phyloP scores from a whole-genome alignment of 805 yeast genomes.

The Scheffersomyces stipitis region DNA sequence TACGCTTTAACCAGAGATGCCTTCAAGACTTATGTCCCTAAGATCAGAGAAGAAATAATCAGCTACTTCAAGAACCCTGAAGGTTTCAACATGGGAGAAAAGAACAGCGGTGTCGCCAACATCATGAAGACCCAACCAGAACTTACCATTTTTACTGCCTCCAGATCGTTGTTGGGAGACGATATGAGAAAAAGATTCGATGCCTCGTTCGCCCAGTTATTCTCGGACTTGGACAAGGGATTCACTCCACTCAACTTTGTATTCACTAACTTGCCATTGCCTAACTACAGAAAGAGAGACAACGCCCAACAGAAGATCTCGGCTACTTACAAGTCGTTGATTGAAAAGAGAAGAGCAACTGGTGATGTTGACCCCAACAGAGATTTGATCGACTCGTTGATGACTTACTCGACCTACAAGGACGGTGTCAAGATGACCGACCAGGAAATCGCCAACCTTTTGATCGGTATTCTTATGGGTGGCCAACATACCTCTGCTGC shows the following conservation, averaged over 20 bases:
- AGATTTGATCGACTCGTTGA: slow-evolving; percentile 85
- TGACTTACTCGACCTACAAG: slow-evolving; percentile 81
- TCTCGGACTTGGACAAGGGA: slow-evolving; percentile 92
- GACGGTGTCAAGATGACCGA: slow-evolving; percentile 96
- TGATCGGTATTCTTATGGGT: slow-evolving; percentile 97
- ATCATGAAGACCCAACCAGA: slow-evolving; percentile 90
- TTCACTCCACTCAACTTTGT: slow-evolving; percentile 95
- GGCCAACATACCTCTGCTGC: slow-evolving; percentile 98
- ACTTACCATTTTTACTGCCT: slow-evolving; percentile 94
- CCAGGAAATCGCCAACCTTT: slow-evolving; percentile 86
- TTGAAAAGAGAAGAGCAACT: slow-evolving; percentile 66
- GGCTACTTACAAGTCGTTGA: slow-evolving; percentile 75
- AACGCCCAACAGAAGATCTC: slow-evolving; percentile 82
- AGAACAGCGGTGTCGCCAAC: slow-evolving; percentile 50
- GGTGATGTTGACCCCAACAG: slow-evolving; percentile 76
- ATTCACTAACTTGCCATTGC: slow-evolving; percentile 90
- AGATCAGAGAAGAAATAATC: slow-evolving; percentile 74
- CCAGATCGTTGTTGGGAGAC: slow-evolving; percentile 86
- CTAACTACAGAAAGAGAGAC: slow-evolving; percentile 82
- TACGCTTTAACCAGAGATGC: slow-evolving; percentile 83
- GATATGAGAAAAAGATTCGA: slow-evolving; percentile 85
- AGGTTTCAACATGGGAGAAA: slow-evolving; percentile 42
- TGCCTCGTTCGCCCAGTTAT: slow-evolving; percentile 78
- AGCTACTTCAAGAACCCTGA: slow-evolving; percentile 59
- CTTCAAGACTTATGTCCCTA: slow-evolving; percentile 83